A percentile compares a stretch with the other conserved stretches of the same genome.
Conservation (phyloP, 2,329 filamentous ascomycete genomes). For the Fusarium anguioides region DNA sequence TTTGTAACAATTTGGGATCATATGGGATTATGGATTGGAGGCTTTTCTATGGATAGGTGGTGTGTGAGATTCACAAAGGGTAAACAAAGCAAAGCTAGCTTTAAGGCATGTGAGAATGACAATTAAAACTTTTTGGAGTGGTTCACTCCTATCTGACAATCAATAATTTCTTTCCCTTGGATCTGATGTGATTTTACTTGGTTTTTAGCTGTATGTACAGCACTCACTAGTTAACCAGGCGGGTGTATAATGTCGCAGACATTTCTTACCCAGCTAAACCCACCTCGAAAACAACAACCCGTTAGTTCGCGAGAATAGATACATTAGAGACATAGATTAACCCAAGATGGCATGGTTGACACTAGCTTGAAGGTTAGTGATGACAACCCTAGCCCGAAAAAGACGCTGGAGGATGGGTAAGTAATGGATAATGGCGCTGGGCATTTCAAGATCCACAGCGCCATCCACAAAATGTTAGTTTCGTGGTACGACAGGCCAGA, state of each 20-base stretch:
- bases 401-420: slow-evolving; percentile 24
- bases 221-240: too few relatives aligned
- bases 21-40: slow-evolving; percentile 22
- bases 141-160: slow-evolving; percentile 20
- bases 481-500: slow-evolving; percentile 30
- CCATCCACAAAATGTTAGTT: slow-evolving; percentile 25
- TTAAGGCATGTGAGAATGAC: slow-evolving; percentile 20
- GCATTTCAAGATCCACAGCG: slow-evolving; percentile 27
- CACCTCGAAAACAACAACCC: slow-evolving; percentile 26
- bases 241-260: slow-evolving; percentile 26
- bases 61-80: slow-evolving; percentile 23
- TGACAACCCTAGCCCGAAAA: slow-evolving; percentile 33
- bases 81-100: slow-evolving; percentile 22
- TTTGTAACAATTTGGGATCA: slow-evolving; percentile 42
- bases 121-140: slow-evolving; percentile 30
- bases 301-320: slow-evolving; percentile 21
- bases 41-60: slow-evolving; percentile 18
- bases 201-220: too few relatives aligned
- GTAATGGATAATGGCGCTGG: slow-evolving; percentile 21
- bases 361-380: slow-evolving; percentile 38
- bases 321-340: slow-evolving; percentile 2
- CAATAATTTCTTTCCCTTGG: slow-evolving; percentile 4
- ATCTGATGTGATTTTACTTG: slow-evolving; percentile 2
- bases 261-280: slow-evolving; percentile 2
- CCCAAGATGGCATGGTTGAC: slow-evolving; percentile 32